Conservation (phyloP, 768 basidiomycete species). For the Lyophyllum shimeji region DNA sequence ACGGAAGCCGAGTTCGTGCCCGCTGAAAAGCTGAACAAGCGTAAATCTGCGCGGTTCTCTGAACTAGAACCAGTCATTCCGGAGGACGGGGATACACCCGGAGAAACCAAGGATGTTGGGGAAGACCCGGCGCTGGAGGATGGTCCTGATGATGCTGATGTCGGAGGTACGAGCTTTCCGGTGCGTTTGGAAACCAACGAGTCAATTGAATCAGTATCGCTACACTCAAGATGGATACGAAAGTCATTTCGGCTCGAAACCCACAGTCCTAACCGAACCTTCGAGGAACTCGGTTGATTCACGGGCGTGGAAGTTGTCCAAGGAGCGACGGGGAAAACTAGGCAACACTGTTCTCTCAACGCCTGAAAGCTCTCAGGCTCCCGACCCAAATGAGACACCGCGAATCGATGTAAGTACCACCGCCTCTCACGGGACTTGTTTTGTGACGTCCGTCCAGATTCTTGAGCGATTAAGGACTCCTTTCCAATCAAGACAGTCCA, state of each 20-base stretch:
- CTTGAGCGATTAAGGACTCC: slow-evolving; percentile 54
- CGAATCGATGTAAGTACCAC: slow-evolving; percentile 29
- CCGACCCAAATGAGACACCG: slow-evolving; percentile 25
- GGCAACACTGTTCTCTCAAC: slow-evolving; percentile 53
- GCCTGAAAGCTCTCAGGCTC: slow-evolving; percentile 37
- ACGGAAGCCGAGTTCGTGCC: slow-evolving; percentile 40
- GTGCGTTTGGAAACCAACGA: not conserved
- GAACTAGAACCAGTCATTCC: slow-evolving; percentile 16
- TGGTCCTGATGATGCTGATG: slow-evolving; percentile 25
- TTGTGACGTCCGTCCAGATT: slow-evolving; percentile 38
- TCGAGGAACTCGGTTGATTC: slow-evolving; percentile 54
- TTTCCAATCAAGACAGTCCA: slow-evolving; percentile 54
- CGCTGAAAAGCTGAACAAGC: slow-evolving; percentile 69
- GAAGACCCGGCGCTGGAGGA: slow-evolving; percentile 19
- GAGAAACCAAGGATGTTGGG: slow-evolving; percentile 9
- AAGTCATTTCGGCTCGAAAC: slow-evolving; percentile 67
- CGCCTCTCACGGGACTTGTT: not conserved
- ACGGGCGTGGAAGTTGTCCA: slow-evolving; percentile 53
- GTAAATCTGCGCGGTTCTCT: slow-evolving; percentile 41
- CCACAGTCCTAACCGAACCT: slow-evolving; percentile 48
- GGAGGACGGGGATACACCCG: slow-evolving; percentile 1
- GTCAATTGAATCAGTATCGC: not conserved
- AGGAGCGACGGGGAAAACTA: slow-evolving; percentile 54
- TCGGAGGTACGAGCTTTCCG: slow-evolving; percentile 24
- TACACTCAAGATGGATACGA: slow-evolving; percentile 55